Conservation (phyloP, 2,329 filamentous ascomycete genomes). For the Penicillium brevicompactum region DNA sequence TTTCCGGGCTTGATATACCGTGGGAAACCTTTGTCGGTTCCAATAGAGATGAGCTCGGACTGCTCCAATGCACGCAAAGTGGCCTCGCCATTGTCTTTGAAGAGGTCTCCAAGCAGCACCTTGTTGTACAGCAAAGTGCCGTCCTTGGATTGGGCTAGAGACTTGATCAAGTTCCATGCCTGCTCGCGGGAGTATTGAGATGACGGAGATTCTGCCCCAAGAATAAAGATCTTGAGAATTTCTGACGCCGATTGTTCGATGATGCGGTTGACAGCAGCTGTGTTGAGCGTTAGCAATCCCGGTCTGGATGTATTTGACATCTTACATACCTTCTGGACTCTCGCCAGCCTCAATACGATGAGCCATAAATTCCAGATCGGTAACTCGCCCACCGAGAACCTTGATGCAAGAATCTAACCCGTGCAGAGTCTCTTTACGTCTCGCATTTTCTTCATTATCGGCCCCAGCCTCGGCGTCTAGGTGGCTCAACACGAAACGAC, state of each 20-base stretch:
- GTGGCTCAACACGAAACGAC: constrained; percentile 85
- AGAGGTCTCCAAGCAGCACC: constrained; percentile 74
- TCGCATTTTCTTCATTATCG: constrained; percentile 30
- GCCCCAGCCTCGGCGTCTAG: constrained; percentile 55
- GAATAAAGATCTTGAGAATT: constrained; percentile 89
- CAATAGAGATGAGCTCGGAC: constrained; percentile 81
- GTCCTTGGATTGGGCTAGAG: constrained; percentile 67
- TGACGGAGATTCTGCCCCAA: constrained; percentile 59
- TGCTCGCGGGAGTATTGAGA: constrained; percentile 79
- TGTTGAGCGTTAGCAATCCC: constrained; percentile 20
- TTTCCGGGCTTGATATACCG: constrained; percentile 76
- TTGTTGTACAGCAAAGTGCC: constrained; percentile 76
- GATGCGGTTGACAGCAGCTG: constrained; percentile 80
- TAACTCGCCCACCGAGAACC: constrained; percentile 85
- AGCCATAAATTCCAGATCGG: constrained; percentile 92
- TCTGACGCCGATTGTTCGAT: constrained; percentile 86
- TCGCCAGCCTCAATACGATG: constrained; percentile 86
- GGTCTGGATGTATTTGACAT: too few relatives aligned
- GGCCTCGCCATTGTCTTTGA: constrained; percentile 71
- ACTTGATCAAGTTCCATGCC: constrained; percentile 85
- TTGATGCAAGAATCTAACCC: constrained; percentile 82
- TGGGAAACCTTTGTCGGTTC: constrained; percentile 73
- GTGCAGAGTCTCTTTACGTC: constrained; percentile 56
- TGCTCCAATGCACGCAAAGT: constrained; percentile 80
- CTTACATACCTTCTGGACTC: constrained; percentile 63